Percentiles rank a stretch among this genome's conserved stretches.
Conservation (phyloP, 192 early-diverging fungal species). For the Coemansia sp. region DNA sequence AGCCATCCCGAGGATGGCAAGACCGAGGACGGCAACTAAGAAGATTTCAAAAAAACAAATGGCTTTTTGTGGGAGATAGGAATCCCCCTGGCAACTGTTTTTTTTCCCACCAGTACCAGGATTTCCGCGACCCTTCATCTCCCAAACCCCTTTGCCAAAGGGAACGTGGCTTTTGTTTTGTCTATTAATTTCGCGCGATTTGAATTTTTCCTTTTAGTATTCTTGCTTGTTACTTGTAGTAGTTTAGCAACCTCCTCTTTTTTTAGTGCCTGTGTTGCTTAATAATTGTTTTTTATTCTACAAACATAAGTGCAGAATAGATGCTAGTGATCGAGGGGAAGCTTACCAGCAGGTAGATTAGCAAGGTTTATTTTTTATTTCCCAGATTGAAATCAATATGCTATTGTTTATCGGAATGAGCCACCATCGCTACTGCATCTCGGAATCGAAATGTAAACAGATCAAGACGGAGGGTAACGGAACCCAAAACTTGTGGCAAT, state of each 20-base stretch:
- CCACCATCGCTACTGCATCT: not conserved
- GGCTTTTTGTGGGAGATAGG: not conserved
- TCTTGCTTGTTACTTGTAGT: not conserved
- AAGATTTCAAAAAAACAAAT: not conserved
- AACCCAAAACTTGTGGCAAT: not conserved
- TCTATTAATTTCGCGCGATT: not conserved
- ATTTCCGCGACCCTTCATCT: not conserved
- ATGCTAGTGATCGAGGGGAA: slow-evolving; percentile 1
- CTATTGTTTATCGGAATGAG: not conserved
- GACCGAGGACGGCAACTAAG: slow-evolving; percentile 23
- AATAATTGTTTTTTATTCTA: not conserved
- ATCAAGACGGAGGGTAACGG: not conserved
- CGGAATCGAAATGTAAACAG: not conserved
- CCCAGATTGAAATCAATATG: not conserved
- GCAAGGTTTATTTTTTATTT: too few species aligned
- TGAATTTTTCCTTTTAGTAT: slow-evolving; percentile 1
- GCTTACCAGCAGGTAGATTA: too few species aligned
- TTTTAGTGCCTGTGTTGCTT: not conserved
- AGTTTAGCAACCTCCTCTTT: not conserved
- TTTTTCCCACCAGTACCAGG: not conserved
- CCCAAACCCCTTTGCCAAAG: not conserved
- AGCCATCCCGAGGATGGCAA: slow-evolving; percentile 29
- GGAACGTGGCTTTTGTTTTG: not conserved
- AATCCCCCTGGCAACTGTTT: not conserved
- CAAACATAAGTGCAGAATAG: not conserved